These are phyloP conservation scores for Penicillium coffeae DNA, from an alignment of 495 filamentous ascomycete species.

Conservation along the genomic window DNA sequence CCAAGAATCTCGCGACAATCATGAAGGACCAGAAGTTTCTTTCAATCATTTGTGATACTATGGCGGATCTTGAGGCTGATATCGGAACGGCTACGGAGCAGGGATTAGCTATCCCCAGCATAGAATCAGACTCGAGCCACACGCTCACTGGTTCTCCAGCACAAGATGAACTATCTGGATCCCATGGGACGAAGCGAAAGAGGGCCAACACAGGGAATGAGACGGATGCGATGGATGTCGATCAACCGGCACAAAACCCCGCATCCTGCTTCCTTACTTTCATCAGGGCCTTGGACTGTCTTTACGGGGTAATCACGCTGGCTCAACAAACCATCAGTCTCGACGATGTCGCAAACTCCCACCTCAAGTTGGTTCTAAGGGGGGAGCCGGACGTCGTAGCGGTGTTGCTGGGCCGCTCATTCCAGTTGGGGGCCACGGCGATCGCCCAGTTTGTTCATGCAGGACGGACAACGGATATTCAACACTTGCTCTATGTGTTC, in stretches of 20 bases:
- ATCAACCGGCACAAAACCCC: slow-evolving; percentile 29
- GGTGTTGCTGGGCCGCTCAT: slow-evolving; percentile 37
- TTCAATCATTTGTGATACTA: slow-evolving; percentile 35
- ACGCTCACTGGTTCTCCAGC: slow-evolving; percentile 37
- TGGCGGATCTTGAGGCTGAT: slow-evolving; percentile 37
- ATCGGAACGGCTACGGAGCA: slow-evolving; percentile 30
- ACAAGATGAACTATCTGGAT: slow-evolving; percentile 22
- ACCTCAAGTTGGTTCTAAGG: slow-evolving; percentile 49
- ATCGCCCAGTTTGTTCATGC: slow-evolving; percentile 31
- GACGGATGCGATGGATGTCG: slow-evolving; percentile 33
- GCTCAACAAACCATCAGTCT: slow-evolving; percentile 20
- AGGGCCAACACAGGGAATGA: slow-evolving; percentile 32
- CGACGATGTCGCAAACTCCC: slow-evolving; percentile 45
- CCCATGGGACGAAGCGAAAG: slow-evolving; percentile 47
- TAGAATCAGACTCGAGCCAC: slow-evolving; percentile 35
- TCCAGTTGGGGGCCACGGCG: slow-evolving; percentile 35
- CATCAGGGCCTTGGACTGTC: slow-evolving; percentile 35
- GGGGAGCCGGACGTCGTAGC: slow-evolving; percentile 47
- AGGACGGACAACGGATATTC: slow-evolving; percentile 37
- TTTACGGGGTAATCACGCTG: slow-evolving; percentile 32
- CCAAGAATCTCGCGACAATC: slow-evolving; percentile 44
- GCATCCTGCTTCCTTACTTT: slow-evolving; percentile 41
- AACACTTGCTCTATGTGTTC: slow-evolving; percentile 38
- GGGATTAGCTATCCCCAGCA: slow-evolving; percentile 18
- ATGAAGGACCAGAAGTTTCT: slow-evolving; percentile 50